Evolutionary conservation across 1,139 yeast species (phyloP), one percentile per base, ranked within the genome.

Genomic region (Yarrowia galli): DNA sequence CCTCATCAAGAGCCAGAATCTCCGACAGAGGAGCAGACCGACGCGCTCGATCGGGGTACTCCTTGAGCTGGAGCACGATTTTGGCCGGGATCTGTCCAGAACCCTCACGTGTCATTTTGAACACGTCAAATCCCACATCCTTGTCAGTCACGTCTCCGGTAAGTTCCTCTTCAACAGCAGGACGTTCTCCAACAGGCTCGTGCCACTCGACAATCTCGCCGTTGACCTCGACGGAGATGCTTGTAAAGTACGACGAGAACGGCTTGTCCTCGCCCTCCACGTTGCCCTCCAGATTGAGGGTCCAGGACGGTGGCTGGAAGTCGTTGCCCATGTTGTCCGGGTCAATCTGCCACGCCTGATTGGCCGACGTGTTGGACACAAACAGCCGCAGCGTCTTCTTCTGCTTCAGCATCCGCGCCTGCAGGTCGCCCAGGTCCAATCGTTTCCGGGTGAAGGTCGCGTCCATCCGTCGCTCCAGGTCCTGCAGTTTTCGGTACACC

Each of bases 331-430:
- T 8, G 40, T 42, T 43, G 51, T 58, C 64, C 3, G 74, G 67
- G 46, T 74, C 77, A 28, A 71, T 72, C 68, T 93, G 98, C 99
- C 99, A 95, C 60, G 96, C 92, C 79, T 95, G 98, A 76, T 91
- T 91, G 71, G 88, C 90, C 54, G 89, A 83, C 2, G 92, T 89
- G 76, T 91, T 92, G 74, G 95, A 92, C 40, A 96, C 82, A 75
- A 89, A 95, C 28, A 95, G 85, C 69, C 99, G 85, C 74, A 95
- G 82, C 85, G 70, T 85, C 81, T 75, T 84, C 81, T 73, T 83
- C 80, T 72, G 84, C 80, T 70, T 79, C 77, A 77, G 77, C 71
- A 78, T 78, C 69, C 76, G 79, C 67, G 79, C 76, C 25, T 38
- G 48, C 66, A 87, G 83, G 68, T 95, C 97, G 76, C 92, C 97